These are phyloP conservation scores for Dendryphion nanum DNA, from an alignment of 2,329 filamentous ascomycete genomes.

Conservation along the genomic window DNA sequence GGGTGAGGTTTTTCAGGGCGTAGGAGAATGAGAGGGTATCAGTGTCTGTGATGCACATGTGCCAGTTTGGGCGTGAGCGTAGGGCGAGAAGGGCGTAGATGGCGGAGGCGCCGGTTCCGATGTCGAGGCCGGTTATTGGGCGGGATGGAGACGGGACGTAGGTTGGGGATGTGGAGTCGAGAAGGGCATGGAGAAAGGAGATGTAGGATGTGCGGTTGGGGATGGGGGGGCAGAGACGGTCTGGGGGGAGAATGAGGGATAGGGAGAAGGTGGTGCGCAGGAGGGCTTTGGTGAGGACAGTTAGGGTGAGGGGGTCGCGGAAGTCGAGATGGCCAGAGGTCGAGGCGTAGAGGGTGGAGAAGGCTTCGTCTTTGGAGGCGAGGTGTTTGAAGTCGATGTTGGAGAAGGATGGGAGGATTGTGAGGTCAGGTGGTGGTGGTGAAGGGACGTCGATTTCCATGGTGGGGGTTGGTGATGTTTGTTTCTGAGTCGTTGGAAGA, in stretches of 20 bases:
- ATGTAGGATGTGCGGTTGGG: slow-evolving; percentile 78
- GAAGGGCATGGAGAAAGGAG: slow-evolving; percentile 77
- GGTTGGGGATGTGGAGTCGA: slow-evolving; percentile 64
- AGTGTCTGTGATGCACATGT: slow-evolving; percentile 60
- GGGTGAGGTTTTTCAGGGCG: slow-evolving; percentile 64
- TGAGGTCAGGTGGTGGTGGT: not conserved
- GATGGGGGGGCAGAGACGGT: slow-evolving; percentile 85
- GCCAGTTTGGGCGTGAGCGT: slow-evolving; percentile 65
- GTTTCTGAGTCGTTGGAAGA: too few species aligned
- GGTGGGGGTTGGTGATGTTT: too few species aligned
- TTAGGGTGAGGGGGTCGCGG: slow-evolving; percentile 70
- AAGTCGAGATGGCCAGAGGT: slow-evolving; percentile 71
- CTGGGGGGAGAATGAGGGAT: slow-evolving; percentile 66
- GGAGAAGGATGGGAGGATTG: slow-evolving; percentile 44
- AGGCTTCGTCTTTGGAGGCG: slow-evolving; percentile 58
- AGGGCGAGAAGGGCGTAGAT: slow-evolving; percentile 88
- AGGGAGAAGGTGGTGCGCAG: slow-evolving; percentile 75
- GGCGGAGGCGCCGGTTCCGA: slow-evolving; percentile 86
- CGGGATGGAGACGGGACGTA: slow-evolving; percentile 46
- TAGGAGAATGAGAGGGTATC: slow-evolving; percentile 67
- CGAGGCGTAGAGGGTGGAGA: slow-evolving; percentile 51
- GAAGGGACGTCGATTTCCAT: too few species aligned
- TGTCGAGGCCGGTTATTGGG: slow-evolving; percentile 71
- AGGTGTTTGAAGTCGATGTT: slow-evolving; percentile 62
- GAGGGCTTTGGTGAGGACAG: slow-evolving; percentile 75